A percentile compares a stretch with the other conserved stretches of the same genome.
Conservation (phyloP, 2,329 filamentous ascomycete genomes). For the Hypoxylon rubiginosum region DNA sequence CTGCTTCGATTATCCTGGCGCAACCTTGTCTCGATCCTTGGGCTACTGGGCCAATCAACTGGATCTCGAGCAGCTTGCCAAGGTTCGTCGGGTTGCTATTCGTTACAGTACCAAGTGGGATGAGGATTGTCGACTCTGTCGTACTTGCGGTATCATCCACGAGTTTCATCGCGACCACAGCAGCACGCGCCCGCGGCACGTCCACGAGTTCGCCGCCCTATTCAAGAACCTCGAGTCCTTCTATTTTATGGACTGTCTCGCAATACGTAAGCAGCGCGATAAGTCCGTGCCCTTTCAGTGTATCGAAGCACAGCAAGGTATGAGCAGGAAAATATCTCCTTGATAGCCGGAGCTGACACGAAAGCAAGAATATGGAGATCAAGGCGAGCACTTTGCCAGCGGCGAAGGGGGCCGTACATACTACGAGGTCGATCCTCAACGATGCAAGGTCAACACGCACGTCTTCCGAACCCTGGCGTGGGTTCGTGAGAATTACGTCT, state of each 20-base stretch:
- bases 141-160: constrained; percentile 53
- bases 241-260: constrained; percentile 61
- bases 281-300: constrained; percentile 26
- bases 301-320: constrained; percentile 32
- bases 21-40: constrained; percentile 32
- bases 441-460: constrained; percentile 55
- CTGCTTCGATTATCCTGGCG: constrained; percentile 51
- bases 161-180: constrained; percentile 40
- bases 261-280: constrained; percentile 51
- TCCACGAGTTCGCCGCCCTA: constrained; percentile 60
- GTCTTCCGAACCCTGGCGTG: constrained; percentile 56
- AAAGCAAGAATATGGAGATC: constrained; percentile 22
- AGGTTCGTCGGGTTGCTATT: constrained; percentile 58
- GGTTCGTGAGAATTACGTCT: constrained; percentile 56
- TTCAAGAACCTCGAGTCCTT: constrained; percentile 59
- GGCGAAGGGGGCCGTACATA: constrained; percentile 47
- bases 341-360: constrained; percentile 18
- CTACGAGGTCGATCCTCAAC: constrained; percentile 52
- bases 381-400: constrained; percentile 48
- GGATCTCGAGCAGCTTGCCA: constrained; percentile 46
- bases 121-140: constrained; percentile 51
- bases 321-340: constrained; percentile 12
- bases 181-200: constrained; percentile 55
- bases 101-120: constrained; percentile 60
- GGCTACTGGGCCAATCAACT: constrained; percentile 46